These are phyloP conservation scores for Teunomyces atbi DNA, from an alignment of 805 yeast species.

Conservation along the genomic window DNA sequence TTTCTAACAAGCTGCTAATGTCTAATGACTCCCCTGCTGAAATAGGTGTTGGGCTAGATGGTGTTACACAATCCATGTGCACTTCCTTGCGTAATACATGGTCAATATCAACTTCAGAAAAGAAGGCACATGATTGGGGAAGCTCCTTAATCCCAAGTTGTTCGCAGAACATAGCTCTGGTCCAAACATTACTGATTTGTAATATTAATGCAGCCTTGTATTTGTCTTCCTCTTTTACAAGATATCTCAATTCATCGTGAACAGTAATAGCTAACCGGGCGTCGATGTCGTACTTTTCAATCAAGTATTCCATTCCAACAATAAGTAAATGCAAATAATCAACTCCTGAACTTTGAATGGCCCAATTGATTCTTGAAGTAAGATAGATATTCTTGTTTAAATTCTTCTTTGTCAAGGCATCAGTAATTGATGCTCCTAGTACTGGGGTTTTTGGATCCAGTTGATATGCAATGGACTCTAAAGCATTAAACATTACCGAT, in stretches of 20 bases:
- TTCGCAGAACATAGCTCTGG: constrained; percentile 91
- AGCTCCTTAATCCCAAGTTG: constrained; percentile 84
- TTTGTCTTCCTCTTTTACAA: constrained; percentile 70
- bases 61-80: constrained; percentile 86
- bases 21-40: constrained; percentile 77
- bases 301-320: constrained; percentile 82
- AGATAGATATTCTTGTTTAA: constrained; percentile 64
- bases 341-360: constrained; percentile 97
- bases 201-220: constrained; percentile 77
- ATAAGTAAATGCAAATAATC: constrained; percentile 87
- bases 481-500: constrained; percentile 82
- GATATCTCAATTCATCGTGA: constrained; percentile 89
- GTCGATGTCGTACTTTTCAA: constrained; percentile 58
- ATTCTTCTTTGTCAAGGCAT: constrained; percentile 68
- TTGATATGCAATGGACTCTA: constrained; percentile 84
- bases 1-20: constrained; percentile 51
- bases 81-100: constrained; percentile 88
- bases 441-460: constrained; percentile 85
- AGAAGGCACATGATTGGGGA: constrained; percentile 95
- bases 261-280: constrained; percentile 85
- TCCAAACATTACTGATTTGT: constrained; percentile 92
- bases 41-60: constrained; percentile 66
- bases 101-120: constrained; percentile 91
- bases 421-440: constrained; percentile 89
- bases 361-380: constrained; percentile 95